A percentile compares a stretch with the other conserved stretches of the same genome.
These are phyloP conservation scores for Cinchona pubescens DNA, from an alignment of 257 asterid genomes.

Conservation along the genomic window DNA sequence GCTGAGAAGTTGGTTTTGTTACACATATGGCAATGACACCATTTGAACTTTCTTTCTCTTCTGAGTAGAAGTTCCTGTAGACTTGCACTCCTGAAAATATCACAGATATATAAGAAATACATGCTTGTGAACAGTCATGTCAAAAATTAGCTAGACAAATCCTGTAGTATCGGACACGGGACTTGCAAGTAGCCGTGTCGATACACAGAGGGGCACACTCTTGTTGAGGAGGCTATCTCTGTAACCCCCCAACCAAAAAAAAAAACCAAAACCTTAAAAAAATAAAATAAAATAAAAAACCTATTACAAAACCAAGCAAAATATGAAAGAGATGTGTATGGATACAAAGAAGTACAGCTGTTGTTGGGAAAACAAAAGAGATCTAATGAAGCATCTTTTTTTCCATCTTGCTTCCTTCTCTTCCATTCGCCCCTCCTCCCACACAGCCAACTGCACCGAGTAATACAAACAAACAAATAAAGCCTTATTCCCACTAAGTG, in stretches of 20 bases:
- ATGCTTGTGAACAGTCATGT: not conserved
- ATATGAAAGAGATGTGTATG: too few species aligned
- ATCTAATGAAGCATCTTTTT: not conserved
- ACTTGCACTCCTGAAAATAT: constrained; percentile 62
- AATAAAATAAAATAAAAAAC: too few species aligned
- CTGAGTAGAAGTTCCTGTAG: constrained; percentile 72
- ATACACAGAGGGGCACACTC: too few species aligned
- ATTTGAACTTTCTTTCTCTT: constrained; percentile 68
- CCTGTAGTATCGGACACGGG: not conserved
- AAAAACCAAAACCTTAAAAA: too few species aligned
- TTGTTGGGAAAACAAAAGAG: not conserved
- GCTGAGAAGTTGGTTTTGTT: constrained; percentile 42
- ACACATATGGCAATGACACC: constrained; percentile 76
- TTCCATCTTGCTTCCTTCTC: not conserved
- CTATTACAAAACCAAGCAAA: not conserved
- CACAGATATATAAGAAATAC: constrained; percentile 1
- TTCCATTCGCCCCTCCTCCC: not conserved
- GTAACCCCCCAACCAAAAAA: too few species aligned
- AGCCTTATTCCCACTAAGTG: too few species aligned
- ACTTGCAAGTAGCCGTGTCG: too few species aligned
- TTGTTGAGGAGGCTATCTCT: too few species aligned
- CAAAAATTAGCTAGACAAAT: constrained; percentile 2
- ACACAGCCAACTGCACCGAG: too few species aligned
- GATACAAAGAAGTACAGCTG: not conserved
- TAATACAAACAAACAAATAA: too few species aligned